phyloP scores from a whole-genome alignment of 768 basidiomycete species.

The Boletus rufocinnamomeus region DNA sequence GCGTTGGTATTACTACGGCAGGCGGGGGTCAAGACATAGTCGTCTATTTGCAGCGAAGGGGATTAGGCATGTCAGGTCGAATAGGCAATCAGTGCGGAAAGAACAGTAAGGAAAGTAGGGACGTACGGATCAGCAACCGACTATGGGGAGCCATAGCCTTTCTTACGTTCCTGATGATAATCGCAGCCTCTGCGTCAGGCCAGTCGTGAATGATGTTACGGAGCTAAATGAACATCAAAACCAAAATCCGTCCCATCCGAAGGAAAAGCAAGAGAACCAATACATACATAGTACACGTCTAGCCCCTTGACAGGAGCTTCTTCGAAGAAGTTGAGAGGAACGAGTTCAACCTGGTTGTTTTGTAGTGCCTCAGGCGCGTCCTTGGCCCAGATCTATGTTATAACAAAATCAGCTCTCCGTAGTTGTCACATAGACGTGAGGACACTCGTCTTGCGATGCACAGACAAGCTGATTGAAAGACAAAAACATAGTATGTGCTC shows the following conservation, averaged over 20 bases:
- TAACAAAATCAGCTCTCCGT: not conserved
- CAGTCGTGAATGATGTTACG: constrained; percentile 39
- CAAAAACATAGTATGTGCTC: not conserved
- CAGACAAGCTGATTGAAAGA: not conserved
- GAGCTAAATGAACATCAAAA: constrained; percentile 15
- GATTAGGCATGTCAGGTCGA: not conserved
- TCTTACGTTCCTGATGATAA: constrained; percentile 33
- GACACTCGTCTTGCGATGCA: not conserved
- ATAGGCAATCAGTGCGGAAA: not conserved
- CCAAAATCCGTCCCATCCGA: not conserved
- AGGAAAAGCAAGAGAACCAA: not conserved
- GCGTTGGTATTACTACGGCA: constrained; percentile 7
- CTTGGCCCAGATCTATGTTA: constrained; percentile 19
- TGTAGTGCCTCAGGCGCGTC: constrained; percentile 21
- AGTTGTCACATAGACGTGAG: not conserved
- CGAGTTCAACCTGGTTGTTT: constrained; percentile 15
- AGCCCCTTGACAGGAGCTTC: constrained; percentile 14
- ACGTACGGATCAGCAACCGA: constrained; percentile 37
- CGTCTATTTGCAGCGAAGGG: constrained; percentile 14
- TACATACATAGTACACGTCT: constrained; percentile 31
- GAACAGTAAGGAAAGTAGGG: not conserved
- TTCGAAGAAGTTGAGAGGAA: constrained; percentile 27
- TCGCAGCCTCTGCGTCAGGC: constrained; percentile 36
- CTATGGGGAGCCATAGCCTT: constrained; percentile 33
- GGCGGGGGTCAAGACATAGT: constrained; percentile 22